These are phyloP conservation scores for Phytopythium cucurbitacearum DNA, from an alignment of 352 stramenopile species.

Conservation along the genomic window DNA sequence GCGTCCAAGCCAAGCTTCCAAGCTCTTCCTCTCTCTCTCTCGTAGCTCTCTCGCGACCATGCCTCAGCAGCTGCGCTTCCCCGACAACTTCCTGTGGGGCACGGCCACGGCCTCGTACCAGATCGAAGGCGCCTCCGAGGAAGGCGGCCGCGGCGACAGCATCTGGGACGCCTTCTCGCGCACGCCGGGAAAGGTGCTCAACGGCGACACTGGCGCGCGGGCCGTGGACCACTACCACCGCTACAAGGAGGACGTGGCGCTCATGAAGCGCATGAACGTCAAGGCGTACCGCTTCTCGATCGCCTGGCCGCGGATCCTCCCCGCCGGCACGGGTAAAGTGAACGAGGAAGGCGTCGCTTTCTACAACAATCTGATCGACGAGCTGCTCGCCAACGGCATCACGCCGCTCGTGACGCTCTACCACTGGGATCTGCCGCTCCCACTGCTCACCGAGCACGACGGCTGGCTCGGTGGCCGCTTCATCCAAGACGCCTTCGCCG, in stretches of 20 bases:
- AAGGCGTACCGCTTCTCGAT: slow-evolving; percentile 91
- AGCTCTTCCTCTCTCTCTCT: not conserved
- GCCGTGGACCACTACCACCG: slow-evolving; percentile 91
- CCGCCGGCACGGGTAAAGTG: slow-evolving; percentile 59
- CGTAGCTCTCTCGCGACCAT: slow-evolving; percentile 7
- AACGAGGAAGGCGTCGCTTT: slow-evolving; percentile 88
- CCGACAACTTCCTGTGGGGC: slow-evolving; percentile 79
- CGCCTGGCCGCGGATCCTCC: slow-evolving; percentile 91
- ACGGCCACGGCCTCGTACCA: slow-evolving; percentile 88
- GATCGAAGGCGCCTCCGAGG: slow-evolving; percentile 86
- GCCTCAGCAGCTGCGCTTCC: slow-evolving; percentile 32
- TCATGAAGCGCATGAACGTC: slow-evolving; percentile 90
- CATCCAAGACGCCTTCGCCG: slow-evolving; percentile 62
- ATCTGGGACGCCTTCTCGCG: slow-evolving; percentile 92
- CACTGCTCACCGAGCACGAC: slow-evolving; percentile 77
- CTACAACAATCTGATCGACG: slow-evolving; percentile 90
- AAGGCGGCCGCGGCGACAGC: slow-evolving; percentile 70
- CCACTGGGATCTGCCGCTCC: slow-evolving; percentile 94
- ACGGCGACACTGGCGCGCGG: slow-evolving; percentile 82
- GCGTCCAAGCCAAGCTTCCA: not conserved
- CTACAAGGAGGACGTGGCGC: slow-evolving; percentile 85
- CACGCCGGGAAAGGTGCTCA: slow-evolving; percentile 49
- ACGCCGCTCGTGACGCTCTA: slow-evolving; percentile 92
- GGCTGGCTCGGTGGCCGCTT: slow-evolving; percentile 39
- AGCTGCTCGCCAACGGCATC: slow-evolving; percentile 81